Evolutionary conservation across 805 yeast genomes (phyloP).

Genomic region (Suhomyces sp.): DNA sequence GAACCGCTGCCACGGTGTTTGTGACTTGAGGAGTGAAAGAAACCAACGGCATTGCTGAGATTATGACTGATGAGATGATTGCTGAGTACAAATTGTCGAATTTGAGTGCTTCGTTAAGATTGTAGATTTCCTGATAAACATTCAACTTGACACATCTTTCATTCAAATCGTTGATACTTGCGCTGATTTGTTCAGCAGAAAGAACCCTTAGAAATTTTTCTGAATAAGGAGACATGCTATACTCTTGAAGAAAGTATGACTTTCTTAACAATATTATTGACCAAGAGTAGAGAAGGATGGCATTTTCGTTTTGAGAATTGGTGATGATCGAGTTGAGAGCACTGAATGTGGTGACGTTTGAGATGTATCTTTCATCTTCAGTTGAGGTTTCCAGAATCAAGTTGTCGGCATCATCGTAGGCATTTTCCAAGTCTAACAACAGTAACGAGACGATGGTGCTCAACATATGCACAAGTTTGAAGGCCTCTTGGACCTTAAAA

Average conservation of each 20-base stretch:
- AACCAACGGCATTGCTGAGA: constrained; percentile 48
- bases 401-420: constrained; percentile 26
- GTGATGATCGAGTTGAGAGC: constrained; percentile 40
- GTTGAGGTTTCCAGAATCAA: not conserved
- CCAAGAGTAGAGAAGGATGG: constrained; percentile 65
- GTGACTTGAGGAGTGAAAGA: constrained; percentile 46
- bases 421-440: constrained; percentile 55
- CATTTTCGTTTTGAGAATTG: constrained; percentile 34
- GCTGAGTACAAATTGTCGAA: constrained; percentile 54
- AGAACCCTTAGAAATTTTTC: not conserved
- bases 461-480: constrained; percentile 42
- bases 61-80: constrained; percentile 43
- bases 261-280: constrained; percentile 57
- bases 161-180: constrained; percentile 30
- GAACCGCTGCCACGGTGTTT: constrained; percentile 38
- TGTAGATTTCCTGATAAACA: constrained; percentile 46
- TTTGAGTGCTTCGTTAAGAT: constrained; percentile 40
- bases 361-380: not conserved
- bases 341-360: constrained; percentile 22
- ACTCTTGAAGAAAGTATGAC: constrained; percentile 42
- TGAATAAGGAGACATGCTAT: constrained; percentile 15
- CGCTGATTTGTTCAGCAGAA: constrained; percentile 1
- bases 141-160: constrained; percentile 35
- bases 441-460: constrained; percentile 49
- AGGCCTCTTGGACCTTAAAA: constrained; percentile 24